Evolutionary conservation across 2,329 filamentous ascomycete genomes (phyloP).

Genomic region (Neonectria magnoliae): DNA sequence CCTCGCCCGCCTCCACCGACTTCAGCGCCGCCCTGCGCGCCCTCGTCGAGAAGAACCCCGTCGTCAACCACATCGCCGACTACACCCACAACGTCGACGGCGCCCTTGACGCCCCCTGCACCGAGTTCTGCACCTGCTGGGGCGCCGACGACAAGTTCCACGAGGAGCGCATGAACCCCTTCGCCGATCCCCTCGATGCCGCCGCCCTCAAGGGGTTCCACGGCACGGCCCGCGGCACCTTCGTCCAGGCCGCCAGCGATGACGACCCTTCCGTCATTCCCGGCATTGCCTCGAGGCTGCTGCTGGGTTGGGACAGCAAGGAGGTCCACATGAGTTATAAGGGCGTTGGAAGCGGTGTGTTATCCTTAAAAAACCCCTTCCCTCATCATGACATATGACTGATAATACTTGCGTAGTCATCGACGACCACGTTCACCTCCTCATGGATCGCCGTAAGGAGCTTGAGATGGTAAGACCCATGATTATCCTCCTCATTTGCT

Average conservation of each 20-base stretch:
- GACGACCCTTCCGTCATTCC: conserved; percentile 41
- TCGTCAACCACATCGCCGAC: conserved; percentile 37
- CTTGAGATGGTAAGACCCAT: conserved; percentile 46
- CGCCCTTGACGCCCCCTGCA: conserved; percentile 50
- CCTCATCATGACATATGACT: neutral
- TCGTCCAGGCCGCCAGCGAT: conserved; percentile 44
- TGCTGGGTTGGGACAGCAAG: conserved; percentile 54
- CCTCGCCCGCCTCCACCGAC: conserved; percentile 50
- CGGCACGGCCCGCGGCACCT: conserved; percentile 47
- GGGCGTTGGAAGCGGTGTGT: conserved; percentile 45
- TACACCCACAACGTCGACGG: conserved; percentile 34
- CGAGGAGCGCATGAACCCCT: conserved; percentile 43
- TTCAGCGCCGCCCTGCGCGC: conserved; percentile 51
- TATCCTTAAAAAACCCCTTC: neutral
- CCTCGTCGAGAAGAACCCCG: conserved; percentile 40
- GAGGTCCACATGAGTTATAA: conserved; percentile 50
- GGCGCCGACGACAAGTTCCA: conserved; percentile 47
- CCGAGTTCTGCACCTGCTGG: conserved; percentile 51
- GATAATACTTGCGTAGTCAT: conserved; percentile 41
- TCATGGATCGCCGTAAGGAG: conserved; percentile 44
- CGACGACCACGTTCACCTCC: conserved; percentile 48
- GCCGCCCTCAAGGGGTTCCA: conserved; percentile 44
- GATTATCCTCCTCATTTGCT: neutral
- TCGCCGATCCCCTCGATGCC: conserved; percentile 38
- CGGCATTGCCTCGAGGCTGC: conserved; percentile 45